A percentile compares a stretch with the other conserved stretches of the same genome.
phyloP scores from a whole-genome alignment of 2,329 filamentous ascomycete species.

The Sphaceloma murrayae region DNA sequence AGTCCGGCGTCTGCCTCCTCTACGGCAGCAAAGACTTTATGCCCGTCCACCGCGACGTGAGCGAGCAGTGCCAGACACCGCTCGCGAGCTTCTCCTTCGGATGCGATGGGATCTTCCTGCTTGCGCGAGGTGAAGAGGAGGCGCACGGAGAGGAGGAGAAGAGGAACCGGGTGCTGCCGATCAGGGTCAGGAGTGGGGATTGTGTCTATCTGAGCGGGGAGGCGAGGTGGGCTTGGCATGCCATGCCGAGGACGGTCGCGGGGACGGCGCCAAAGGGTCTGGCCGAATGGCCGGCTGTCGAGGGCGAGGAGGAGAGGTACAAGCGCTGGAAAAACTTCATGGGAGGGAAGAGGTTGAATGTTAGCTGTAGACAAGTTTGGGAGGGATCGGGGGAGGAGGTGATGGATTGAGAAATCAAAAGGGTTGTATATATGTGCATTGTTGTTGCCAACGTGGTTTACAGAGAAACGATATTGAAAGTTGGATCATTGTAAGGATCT shows the following conservation, averaged over 20 bases:
- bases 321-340: slow-evolving; percentile 34
- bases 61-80: slow-evolving; percentile 16
- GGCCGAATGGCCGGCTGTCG: slow-evolving; percentile 21
- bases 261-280: slow-evolving; percentile 18
- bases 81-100: slow-evolving; percentile 19
- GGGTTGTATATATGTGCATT: too few relatives aligned
- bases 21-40: slow-evolving; percentile 20
- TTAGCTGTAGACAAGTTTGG: slow-evolving; percentile 35
- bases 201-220: slow-evolving; percentile 18
- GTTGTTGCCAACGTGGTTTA: too few relatives aligned
- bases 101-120: slow-evolving; percentile 20
- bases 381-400: too few relatives aligned
- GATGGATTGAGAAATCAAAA: too few relatives aligned
- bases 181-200: slow-evolving; percentile 19
- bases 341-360: slow-evolving; percentile 33
- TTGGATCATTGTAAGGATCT: too few relatives aligned
- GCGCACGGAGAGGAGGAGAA: slow-evolving; percentile 21
- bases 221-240: slow-evolving; percentile 20
- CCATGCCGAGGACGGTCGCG: slow-evolving; percentile 19
- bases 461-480: too few relatives aligned
- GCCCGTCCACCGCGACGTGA: slow-evolving; percentile 21
- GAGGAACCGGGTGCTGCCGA: slow-evolving; percentile 19
- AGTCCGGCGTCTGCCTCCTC: slow-evolving; percentile 19
- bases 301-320: slow-evolving; percentile 24
- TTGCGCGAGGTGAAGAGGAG: slow-evolving; percentile 17